phyloP scores from a whole-genome alignment of 768 basidiomycete species.

The Serendipita vermifera region DNA sequence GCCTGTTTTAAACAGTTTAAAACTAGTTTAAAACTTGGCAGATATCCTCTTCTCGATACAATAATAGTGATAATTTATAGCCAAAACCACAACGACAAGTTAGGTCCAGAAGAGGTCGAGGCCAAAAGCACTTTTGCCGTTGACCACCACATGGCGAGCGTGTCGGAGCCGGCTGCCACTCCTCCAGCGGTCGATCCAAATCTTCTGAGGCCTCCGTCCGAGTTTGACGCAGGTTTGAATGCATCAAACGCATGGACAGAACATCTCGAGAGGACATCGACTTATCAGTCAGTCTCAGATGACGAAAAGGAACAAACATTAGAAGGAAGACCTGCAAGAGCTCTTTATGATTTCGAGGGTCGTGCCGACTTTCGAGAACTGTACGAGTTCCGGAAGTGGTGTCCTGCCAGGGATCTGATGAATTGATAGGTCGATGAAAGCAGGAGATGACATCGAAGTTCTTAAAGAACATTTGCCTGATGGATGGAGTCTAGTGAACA shows the following conservation, averaged over 20 bases:
- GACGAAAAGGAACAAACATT: slow-evolving; percentile 1
- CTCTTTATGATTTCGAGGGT: slow-evolving; percentile 62
- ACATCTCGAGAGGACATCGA: slow-evolving; percentile 31
- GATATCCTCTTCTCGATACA: no score
- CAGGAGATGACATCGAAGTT: slow-evolving; percentile 59
- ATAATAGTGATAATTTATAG: no score
- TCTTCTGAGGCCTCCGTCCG: slow-evolving; percentile 23
- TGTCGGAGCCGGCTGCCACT: slow-evolving; percentile 12
- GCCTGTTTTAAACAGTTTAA: no score
- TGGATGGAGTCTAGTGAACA: slow-evolving; percentile 63
- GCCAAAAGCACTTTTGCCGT: background rate
- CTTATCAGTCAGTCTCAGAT: slow-evolving; percentile 33
- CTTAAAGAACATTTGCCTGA: slow-evolving; percentile 59
- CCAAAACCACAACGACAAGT: no score
- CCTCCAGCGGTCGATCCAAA: slow-evolving; percentile 16
- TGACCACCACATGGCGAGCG: background rate
- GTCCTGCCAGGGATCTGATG: background rate
- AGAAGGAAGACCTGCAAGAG: slow-evolving; percentile 39
- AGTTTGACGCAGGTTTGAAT: slow-evolving; percentile 69
- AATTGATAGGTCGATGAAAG: slow-evolving; percentile 33
- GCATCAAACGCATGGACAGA: slow-evolving; percentile 67
- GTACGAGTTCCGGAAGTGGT: slow-evolving; percentile 6
- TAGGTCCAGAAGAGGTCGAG: no score
- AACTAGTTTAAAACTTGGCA: no score
- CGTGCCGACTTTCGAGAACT: slow-evolving; percentile 65